Evolutionary conservation across 2,329 filamentous ascomycete species (phyloP), one percentile per base, ranked within the genome.

Genomic region (Cyphellophora attinorum): DNA sequence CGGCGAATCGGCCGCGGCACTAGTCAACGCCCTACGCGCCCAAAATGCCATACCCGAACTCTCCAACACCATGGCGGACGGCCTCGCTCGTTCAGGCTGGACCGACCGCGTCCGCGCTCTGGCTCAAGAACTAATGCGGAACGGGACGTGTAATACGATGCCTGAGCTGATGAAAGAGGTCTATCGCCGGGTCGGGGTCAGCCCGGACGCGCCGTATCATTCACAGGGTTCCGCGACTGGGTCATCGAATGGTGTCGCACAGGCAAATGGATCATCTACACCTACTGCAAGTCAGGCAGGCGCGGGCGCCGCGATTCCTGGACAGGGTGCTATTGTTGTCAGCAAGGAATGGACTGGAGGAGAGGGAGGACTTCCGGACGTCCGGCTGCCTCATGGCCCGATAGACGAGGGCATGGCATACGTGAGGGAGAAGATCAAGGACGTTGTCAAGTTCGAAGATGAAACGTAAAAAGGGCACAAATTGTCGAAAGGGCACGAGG

Each of bases 31-130:
- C 34, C 41, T 48, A 6, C 47, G 44, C 28, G 31, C 36, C 16
- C 47, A 60, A 19, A 58, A 60, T 48, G 64, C 67, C 35, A 67
- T 77, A 44, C 63, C 66, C 48, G 65, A 67, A 49, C 70, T 79
- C 28, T 71, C 76, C 49, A 48, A 58, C 23, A 62, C 65, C 2
- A 61, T 79, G 16, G 60, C 67, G 39, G 64, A 72, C 48, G 64
- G 67, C 14, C 63, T 78, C 8, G 67, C 73, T 47, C 62, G 69
- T 34, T 56, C 61, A n/a, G 73, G 73, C 46, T 79, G 74, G 73
- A 68, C 69, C 27, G 64, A 72, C 46, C 61, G 62, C 17, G 61
- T 79, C 40, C 67, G 67, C 38, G 59, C 58, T 30, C 67, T 77
- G 40, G 62, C 73, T 12, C 65, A 67, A 30, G 61, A 70, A 37